These are phyloP conservation scores for Kodamaea restingae DNA, from an alignment of 805 yeast species.

Conservation along the genomic window DNA sequence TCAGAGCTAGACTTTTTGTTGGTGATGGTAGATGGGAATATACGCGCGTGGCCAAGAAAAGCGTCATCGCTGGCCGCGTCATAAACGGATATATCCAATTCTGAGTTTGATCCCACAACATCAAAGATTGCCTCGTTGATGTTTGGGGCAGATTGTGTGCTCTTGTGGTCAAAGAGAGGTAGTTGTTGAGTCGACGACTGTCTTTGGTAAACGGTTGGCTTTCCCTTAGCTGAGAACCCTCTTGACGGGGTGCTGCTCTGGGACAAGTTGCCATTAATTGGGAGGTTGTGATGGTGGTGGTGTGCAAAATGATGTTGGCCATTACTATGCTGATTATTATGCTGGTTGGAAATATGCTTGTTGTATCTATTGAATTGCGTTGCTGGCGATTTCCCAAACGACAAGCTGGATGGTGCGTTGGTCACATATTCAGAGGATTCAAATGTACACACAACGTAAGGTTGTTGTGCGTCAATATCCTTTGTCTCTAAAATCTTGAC, in stretches of 20 bases:
- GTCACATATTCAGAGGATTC: conserved; percentile 89
- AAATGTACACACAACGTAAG: conserved; percentile 88
- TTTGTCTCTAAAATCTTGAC: conserved; percentile 80
- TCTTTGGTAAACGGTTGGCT: conserved; percentile 37
- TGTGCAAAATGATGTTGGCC: conserved; percentile 8
- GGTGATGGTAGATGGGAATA: conserved; percentile 54
- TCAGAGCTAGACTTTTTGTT: conserved; percentile 46
- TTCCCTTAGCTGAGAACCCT: conserved; percentile 13
- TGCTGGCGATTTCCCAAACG: conserved; percentile 31
- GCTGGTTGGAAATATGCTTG: conserved; percentile 12
- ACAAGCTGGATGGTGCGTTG: conserved; percentile 57
- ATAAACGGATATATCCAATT: conserved; percentile 85
- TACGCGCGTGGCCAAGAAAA: conserved; percentile 79
- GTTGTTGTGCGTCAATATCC: conserved; percentile 62
- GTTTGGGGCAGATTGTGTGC: conserved; percentile 47
- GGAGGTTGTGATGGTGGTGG: conserved; percentile 11
- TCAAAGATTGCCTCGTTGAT: conserved; percentile 91
- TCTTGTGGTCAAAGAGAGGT: conserved; percentile 18
- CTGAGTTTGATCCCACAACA: conserved; percentile 79
- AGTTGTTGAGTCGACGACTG: conserved; percentile 37
- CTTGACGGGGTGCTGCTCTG: conserved; percentile 11
- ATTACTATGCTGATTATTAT: conserved; percentile 9
- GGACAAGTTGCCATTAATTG: conserved; percentile 14
- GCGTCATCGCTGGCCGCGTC: conserved; percentile 79
- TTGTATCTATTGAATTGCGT: conserved; percentile 11